A percentile compares a stretch with the other conserved stretches of the same genome.
Evolutionary conservation across 805 yeast species (phyloP).

Genomic region (Candida ipomoeae): DNA sequence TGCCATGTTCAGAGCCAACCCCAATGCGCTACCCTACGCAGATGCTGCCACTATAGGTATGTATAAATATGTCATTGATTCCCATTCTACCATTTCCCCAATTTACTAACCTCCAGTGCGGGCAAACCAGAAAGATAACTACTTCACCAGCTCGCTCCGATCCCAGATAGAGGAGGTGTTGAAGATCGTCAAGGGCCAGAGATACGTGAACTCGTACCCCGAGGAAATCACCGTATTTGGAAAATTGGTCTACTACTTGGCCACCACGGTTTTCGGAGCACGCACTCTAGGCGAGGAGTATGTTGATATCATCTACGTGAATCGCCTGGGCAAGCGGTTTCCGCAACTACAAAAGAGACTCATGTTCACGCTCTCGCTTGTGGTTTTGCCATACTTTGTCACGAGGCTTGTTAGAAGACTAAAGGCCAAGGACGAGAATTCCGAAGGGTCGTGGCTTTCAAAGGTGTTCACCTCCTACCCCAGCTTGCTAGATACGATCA

Average conservation of each 20-base stretch:
- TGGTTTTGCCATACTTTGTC: slow-evolving; percentile 57
- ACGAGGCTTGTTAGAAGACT: slow-evolving; percentile 26
- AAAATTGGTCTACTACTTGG: slow-evolving; percentile 57
- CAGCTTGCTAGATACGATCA: slow-evolving; percentile 46
- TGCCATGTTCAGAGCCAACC: slow-evolving; percentile 12
- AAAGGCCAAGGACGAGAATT: slow-evolving; percentile 18
- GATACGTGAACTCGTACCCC: slow-evolving; percentile 61
- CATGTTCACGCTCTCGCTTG: slow-evolving; percentile 57
- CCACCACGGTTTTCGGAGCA: slow-evolving; percentile 73
- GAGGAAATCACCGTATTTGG: slow-evolving; percentile 57
- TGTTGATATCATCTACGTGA: slow-evolving; percentile 71
- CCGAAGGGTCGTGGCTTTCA: slow-evolving; percentile 17
- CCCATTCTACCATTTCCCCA: no score
- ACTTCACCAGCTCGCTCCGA: slow-evolving; percentile 54
- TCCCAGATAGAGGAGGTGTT: slow-evolving; percentile 54
- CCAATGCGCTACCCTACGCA: slow-evolving; percentile 55
- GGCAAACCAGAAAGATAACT: slow-evolving; percentile 86
- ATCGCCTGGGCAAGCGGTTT: slow-evolving; percentile 45
- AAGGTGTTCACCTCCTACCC: slow-evolving; percentile 37
- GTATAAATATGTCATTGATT: slow-evolving; percentile 19
- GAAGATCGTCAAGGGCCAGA: slow-evolving; percentile 53
- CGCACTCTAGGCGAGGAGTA: slow-evolving; percentile 94
- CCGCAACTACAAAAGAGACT: slow-evolving; percentile 46
- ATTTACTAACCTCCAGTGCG: slow-evolving; percentile 49
- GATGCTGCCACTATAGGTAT: slow-evolving; percentile 81